A percentile compares a stretch with the other conserved stretches of the same genome.
These are phyloP conservation scores for Pseudogymnoascus sp. DNA, from an alignment of 2,329 filamentous ascomycete genomes.

Conservation along the genomic window DNA sequence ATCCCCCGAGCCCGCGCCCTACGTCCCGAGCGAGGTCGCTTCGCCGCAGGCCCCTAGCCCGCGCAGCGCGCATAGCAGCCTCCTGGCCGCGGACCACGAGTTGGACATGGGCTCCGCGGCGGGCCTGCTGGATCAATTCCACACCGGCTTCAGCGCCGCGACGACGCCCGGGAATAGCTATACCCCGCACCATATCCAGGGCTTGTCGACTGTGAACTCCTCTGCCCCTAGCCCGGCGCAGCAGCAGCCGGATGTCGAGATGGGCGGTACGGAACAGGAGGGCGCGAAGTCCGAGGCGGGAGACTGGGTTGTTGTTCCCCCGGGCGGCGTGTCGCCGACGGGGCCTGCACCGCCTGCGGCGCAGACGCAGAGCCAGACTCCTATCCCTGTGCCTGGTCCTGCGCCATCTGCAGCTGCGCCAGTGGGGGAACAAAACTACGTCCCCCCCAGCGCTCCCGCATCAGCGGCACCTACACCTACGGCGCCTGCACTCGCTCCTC, in stretches of 20 bases:
- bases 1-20: conserved; percentile 20
- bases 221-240: conserved; percentile 1
- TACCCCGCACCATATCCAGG: neutral
- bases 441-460: conserved; percentile 17
- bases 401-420: conserved; percentile 11
- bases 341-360: conserved; percentile 8
- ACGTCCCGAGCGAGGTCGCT: conserved; percentile 34
- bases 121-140: conserved; percentile 60
- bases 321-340: conserved; percentile 41
- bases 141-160: conserved; percentile 49
- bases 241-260: conserved; percentile 19
- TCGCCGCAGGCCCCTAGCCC: conserved; percentile 39
- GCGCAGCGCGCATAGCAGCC: neutral
- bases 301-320: conserved; percentile 70
- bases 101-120: conserved; percentile 45
- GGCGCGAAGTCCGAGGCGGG: conserved; percentile 42
- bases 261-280: conserved; percentile 32
- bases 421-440: conserved; percentile 11
- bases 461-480: conserved; percentile 4
- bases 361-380: neutral
- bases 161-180: conserved; percentile 47
- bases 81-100: neutral
- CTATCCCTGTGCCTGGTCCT: conserved; percentile 8
- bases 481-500: neutral
- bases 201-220: conserved; percentile 36